Percentiles rank a stretch among this genome's conserved stretches.
Evolutionary conservation across 768 basidiomycete species (phyloP).

Genomic region (Mycena filopes): DNA sequence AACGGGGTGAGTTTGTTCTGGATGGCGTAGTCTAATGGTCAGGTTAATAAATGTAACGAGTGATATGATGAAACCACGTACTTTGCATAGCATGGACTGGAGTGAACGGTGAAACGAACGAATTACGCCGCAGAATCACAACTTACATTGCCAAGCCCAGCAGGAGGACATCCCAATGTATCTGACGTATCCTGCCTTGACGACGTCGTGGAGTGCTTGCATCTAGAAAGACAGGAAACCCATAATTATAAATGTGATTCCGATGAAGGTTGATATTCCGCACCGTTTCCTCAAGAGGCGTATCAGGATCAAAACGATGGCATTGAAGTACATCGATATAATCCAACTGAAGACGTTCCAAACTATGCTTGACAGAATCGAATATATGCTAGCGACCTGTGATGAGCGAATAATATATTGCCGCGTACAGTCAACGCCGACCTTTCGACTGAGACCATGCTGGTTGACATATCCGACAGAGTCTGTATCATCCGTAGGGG

Average conservation of each 20-base stretch:
- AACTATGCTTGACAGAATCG: conserved; percentile 67
- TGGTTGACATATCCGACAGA: conserved; percentile 65
- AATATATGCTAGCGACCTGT: conserved; percentile 70
- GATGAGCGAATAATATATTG: neutral
- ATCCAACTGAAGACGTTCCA: conserved; percentile 77
- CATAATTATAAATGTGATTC: neutral
- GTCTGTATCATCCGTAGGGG: conserved; percentile 41
- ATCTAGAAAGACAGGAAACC: conserved; percentile 49
- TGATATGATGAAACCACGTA: conserved; percentile 37
- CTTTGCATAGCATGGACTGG: conserved; percentile 68
- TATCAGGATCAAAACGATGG: conserved; percentile 67
- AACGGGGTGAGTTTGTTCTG: conserved; percentile 67
- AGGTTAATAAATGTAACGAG: neutral
- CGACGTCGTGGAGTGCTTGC: conserved; percentile 77
- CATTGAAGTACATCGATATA: conserved; percentile 84
- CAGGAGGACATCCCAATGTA: conserved; percentile 71
- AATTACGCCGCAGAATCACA: neutral
- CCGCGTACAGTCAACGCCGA: conserved; percentile 23
- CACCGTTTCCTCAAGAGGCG: conserved; percentile 68
- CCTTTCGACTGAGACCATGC: conserved; percentile 58
- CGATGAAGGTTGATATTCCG: conserved; percentile 3
- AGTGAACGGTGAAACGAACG: neutral
- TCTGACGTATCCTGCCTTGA: conserved; percentile 69
- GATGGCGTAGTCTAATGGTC: conserved; percentile 65
- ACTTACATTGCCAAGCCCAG: conserved; percentile 64